Evolutionary conservation across 306 rosid genomes (phyloP), one percentile per base, ranked within the genome.

Genomic region (Prunus davidiana): DNA sequence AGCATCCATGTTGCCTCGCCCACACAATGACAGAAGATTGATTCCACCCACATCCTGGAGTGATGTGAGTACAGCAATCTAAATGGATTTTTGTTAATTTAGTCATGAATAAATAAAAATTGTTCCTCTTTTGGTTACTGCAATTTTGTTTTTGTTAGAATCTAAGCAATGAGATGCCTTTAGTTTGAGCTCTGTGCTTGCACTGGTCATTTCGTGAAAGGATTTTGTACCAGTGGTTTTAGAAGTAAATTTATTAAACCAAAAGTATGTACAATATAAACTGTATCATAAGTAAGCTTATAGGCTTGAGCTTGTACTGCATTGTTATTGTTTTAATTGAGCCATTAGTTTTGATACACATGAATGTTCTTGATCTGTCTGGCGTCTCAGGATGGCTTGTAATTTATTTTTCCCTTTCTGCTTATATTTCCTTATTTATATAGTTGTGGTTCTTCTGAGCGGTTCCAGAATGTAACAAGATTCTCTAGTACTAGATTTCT

Each of bases 1-100:
- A 79, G 66, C 88, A 70, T 80, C 96, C 19, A 79, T 74, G 69
- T 80, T 85, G 84, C 81, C 89, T 47, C 73, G 67, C 30, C 82
- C 78, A 0, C 71, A 81, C 74, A 45, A 52, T 10, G 81, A 79
- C 72, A 18, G 80, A 64, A 79, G 50, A 73, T 61, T 79, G 73
- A 54, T 80, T 84, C 80, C 87, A 60, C 63, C 84, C 57, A 62
- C 77, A 8, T 79, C 95, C 55, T 69, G 73, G 1, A 71, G 77
- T 83, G 84, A 80, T 50, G 96, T 91, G 85, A 89, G 87, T 83
- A 61, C 27, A 71, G 12, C 64, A 41, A 64, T 47, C 3, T 43
- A 25, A 34, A 56, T 67, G 19, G 10, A 34, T 13, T 64, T 49
- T 54, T 68, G 43, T 22, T 19, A 28, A 19, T 77, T 15, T 65